Conservation (phyloP, 495 filamentous ascomycete genomes). For the Penicillium subrubescens region DNA sequence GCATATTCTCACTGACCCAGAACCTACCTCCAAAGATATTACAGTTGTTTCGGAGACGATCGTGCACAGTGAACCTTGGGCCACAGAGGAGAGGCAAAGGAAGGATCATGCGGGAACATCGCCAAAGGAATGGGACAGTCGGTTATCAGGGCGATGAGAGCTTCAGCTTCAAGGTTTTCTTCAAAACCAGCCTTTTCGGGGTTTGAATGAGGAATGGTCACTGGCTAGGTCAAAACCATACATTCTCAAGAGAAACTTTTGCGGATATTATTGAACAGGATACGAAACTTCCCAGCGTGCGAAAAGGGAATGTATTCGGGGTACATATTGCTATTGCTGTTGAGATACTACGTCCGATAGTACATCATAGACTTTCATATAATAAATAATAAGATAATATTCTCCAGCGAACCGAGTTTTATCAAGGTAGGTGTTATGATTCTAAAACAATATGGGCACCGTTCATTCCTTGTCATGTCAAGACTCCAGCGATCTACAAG, state of each 20-base stretch:
- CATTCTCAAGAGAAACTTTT: not conserved
- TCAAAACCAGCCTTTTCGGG: too few relatives aligned
- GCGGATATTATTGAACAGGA: too few relatives aligned
- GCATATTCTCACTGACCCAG: constrained; percentile 24
- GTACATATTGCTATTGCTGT: not conserved
- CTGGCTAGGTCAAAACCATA: not conserved
- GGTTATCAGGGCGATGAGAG: constrained; percentile 1
- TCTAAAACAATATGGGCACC: too few relatives aligned
- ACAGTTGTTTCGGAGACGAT: constrained; percentile 38
- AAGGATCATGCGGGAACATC: constrained; percentile 9
- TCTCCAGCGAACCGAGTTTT: too few relatives aligned
- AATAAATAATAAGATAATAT: too few relatives aligned
- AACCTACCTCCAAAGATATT: constrained; percentile 23
- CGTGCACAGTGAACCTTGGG: constrained; percentile 30
- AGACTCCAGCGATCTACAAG: too few relatives aligned
- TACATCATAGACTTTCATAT: too few relatives aligned
- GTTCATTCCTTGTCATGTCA: too few relatives aligned
- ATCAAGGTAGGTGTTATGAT: too few relatives aligned
- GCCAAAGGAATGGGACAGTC: constrained; percentile 18
- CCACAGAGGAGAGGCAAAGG: not conserved
- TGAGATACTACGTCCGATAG: not conserved
- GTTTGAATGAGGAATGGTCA: not conserved
- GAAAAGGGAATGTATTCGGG: not conserved
- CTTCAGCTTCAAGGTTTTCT: not conserved
- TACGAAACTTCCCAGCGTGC: too few relatives aligned